Percentiles rank a stretch among this genome's conserved stretches.
Evolutionary conservation across 2,329 filamentous ascomycete species (phyloP).

Genomic region (Apiospora sp.): DNA sequence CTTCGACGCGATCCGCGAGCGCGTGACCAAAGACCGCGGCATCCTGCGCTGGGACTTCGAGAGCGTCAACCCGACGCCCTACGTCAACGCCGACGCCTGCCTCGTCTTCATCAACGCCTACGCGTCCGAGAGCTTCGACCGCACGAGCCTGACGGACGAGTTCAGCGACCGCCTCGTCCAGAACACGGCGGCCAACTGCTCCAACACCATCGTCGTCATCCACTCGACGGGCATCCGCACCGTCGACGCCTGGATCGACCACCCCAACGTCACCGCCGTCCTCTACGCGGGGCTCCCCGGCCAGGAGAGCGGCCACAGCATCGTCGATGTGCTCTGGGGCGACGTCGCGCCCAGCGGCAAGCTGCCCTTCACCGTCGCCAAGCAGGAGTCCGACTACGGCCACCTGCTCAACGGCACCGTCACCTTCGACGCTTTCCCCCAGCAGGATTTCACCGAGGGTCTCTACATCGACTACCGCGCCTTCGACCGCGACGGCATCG

Average conservation of each 20-base stretch:
- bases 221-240: conserved; percentile 63
- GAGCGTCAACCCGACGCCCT: conserved; percentile 44
- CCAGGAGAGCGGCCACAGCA: conserved; percentile 81
- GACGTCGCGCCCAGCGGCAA: conserved; percentile 37
- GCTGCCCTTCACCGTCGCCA: conserved; percentile 43
- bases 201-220: conserved; percentile 70
- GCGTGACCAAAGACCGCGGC: conserved; percentile 42
- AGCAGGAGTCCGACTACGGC: conserved; percentile 53
- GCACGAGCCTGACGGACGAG: conserved; percentile 27
- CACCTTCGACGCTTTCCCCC: conserved; percentile 53
- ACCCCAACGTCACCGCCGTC: conserved; percentile 78
- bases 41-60: conserved; percentile 30
- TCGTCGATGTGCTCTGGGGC: conserved; percentile 73
- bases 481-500: conserved; percentile 77
- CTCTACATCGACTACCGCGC: conserved; percentile 90
- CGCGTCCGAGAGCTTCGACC: conserved; percentile 72
- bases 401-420: conserved; percentile 69
- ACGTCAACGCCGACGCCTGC: conserved; percentile 72
- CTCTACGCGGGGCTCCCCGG: conserved; percentile 82
- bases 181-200: conserved; percentile 31
- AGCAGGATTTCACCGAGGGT: conserved; percentile 82
- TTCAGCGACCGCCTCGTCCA: conserved; percentile 30
- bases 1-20: conserved; percentile 65
- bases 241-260: conserved; percentile 83
- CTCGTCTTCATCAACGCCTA: conserved; percentile 86